Evolutionary conservation across 306 rosid species (phyloP), one percentile per base, ranked within the genome.

Genomic region (Trifolium subterraneum): DNA sequence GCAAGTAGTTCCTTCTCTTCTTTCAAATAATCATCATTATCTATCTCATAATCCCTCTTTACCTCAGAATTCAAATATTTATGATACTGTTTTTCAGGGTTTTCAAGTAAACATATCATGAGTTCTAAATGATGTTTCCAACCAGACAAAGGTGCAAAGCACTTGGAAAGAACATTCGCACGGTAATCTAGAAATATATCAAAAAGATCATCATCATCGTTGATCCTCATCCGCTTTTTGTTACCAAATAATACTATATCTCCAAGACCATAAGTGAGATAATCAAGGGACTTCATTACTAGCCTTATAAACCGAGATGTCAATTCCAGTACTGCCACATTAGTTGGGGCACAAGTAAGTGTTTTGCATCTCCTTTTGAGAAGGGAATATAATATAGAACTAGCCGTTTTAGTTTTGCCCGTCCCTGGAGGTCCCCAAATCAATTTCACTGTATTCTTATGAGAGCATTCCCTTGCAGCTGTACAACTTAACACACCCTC

Each of bases 361-460:
- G 84, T 74, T 78, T 75, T 80, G 64, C 84, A 78, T 59, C 71
- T 84, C 71, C 73, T 59, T 59, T 61, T 79, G 27, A 76, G 58
- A 16, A 86, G 82, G 22, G 72, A 44, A 73, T 72, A 72, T 61
- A 86, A 76, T 72, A 84, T 63, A 54, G 80, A 51, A 51, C 79
- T 71, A 36, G 79, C 77, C 13, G 79, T 84, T 70, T 81, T 75
- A 12, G 90, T 83, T 81, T 86, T 83, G 20, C 87, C 83, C 6
- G 87, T 80, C 64, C 83, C 89, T 5, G 87, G 87, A 70, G 86
- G 84, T 6, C 87, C 85, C 83, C 83, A 80, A 48, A 84, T 70
- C 35, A 81, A 64, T 70, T 86, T 75, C 44, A 82, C 79, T 8
- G 73, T 63, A 80, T 62, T 74, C 48, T 77, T 64, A 56, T 70